Base-by-base conservation (phyloP, 352 stramenopile genomes). In the Globisporangium iwayamae region DNA sequence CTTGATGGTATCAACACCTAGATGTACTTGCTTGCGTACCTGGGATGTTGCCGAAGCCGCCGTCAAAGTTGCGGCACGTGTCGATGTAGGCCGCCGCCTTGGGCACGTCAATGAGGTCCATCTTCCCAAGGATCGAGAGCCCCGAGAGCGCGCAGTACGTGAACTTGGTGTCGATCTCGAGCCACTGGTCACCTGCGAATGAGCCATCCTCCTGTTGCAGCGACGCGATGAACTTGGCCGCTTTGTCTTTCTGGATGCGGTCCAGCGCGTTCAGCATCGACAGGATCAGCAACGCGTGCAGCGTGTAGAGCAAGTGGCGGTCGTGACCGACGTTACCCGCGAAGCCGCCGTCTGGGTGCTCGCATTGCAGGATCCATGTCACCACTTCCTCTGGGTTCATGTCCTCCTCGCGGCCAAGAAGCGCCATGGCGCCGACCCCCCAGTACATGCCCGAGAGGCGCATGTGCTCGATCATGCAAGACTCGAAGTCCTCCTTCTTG, bases 151-250 rank as follows among this genome's bases (percentile, higher is more conserved):
- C 97, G 69, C 97, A 99, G 76, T 99, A 99, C 28, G 91, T 98
- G 76, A 99, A 99, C 67, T 98, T 94, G 55, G 97, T 99, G 78
- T 99, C 98, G 57, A 99, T 93, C 72, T 99, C 97, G 36, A 89
- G 86, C 91, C 96, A 99, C 72, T 94, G 70, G 76, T 99, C 98
- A 39, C 96, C 98, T 3, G 81, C 87, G 71, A 99, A 99, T 18
- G 92, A 98, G 7, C 98, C 98, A 78, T 99, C 97, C 0, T 72
- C 62, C 73, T 99, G 93, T 81, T 99, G 97, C 43, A 99, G 72
- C 9, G 79, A 78, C 16, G 84, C 77, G 20, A 99, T 82, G 76
- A 85, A 98, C 18, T 50, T 45, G 9, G 86, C 84, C 16, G 90
- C 86, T 63, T 95, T 85, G 65, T 96, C 74, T 14, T 72, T 69